phyloP scores from a whole-genome alignment of 306 rosid species.

The Pyrus bretschneideri region DNA sequence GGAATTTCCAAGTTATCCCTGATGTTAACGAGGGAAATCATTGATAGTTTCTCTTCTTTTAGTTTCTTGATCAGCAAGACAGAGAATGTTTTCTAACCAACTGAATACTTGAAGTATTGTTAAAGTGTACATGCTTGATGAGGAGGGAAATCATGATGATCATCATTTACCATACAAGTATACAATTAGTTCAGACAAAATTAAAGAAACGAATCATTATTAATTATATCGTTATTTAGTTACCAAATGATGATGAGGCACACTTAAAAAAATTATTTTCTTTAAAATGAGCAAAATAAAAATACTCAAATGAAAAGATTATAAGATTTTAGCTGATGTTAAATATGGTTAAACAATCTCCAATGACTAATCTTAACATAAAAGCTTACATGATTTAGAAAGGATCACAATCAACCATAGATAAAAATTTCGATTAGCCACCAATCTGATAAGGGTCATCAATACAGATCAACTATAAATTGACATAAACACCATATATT shows the following conservation, averaged over 20 bases:
- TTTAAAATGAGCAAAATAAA: too few species aligned
- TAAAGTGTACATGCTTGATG: background rate
- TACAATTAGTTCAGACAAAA: background rate
- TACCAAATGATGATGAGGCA: background rate
- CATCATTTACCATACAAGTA: background rate
- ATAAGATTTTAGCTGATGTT: too few species aligned
- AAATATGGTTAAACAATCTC: too few species aligned
- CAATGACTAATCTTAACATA: too few species aligned
- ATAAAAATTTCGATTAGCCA: too few species aligned
- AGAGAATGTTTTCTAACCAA: background rate
- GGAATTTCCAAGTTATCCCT: background rate
- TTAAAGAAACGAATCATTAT: background rate
- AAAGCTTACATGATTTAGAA: too few species aligned
- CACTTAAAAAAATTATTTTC: background rate
- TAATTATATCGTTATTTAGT: too few species aligned
- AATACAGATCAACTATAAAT: too few species aligned
- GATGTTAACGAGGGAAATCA: background rate
- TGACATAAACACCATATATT: too few species aligned
- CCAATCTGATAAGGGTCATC: too few species aligned
- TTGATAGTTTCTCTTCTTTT: background rate
- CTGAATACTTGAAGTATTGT: background rate
- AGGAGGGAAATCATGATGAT: background rate
- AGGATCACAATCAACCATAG: too few species aligned
- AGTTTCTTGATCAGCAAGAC: background rate
- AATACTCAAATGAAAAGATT: too few species aligned